phyloP scores from a whole-genome alignment of 805 yeast species.

The Yamadazyma kitorensis region DNA sequence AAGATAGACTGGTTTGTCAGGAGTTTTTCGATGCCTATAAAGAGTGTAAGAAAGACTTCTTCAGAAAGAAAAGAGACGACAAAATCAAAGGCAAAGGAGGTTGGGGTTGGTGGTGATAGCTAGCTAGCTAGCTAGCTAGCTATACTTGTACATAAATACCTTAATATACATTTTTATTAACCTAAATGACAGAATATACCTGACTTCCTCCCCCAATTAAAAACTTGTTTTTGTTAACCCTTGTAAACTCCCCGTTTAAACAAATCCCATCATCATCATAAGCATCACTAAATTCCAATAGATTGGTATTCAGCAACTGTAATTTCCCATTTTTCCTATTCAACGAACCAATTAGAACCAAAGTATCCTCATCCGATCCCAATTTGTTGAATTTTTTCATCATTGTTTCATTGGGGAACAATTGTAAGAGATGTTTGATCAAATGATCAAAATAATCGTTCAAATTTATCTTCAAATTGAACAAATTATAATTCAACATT shows the following conservation, averaged over 20 bases:
- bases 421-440: constrained; percentile 7
- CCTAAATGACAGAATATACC: constrained; percentile 1
- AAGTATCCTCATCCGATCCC: constrained; percentile 9
- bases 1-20: constrained; percentile 57
- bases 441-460: constrained; percentile 20
- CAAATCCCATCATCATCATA: background rate
- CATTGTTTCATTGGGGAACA: constrained; percentile 3
- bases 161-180: background rate
- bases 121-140: background rate
- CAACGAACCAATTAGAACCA: constrained; percentile 30
- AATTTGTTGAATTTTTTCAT: background rate
- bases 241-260: constrained; percentile 1
- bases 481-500: constrained; percentile 36
- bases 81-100: constrained; percentile 38
- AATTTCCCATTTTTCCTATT: constrained; percentile 35
- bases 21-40: constrained; percentile 91
- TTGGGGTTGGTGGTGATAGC: constrained; percentile 38
- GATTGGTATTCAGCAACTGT: constrained; percentile 30
- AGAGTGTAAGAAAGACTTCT: constrained; percentile 73
- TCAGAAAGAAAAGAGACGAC: constrained; percentile 36
- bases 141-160: background rate
- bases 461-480: constrained; percentile 30
- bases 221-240: constrained; percentile 5
- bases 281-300: background rate
- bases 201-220: constrained; percentile 13